Percentiles rank a stretch among this genome's conserved stretches.
Evolutionary conservation across 805 yeast genomes (phyloP).

Genomic region (Candida hungchunana): DNA sequence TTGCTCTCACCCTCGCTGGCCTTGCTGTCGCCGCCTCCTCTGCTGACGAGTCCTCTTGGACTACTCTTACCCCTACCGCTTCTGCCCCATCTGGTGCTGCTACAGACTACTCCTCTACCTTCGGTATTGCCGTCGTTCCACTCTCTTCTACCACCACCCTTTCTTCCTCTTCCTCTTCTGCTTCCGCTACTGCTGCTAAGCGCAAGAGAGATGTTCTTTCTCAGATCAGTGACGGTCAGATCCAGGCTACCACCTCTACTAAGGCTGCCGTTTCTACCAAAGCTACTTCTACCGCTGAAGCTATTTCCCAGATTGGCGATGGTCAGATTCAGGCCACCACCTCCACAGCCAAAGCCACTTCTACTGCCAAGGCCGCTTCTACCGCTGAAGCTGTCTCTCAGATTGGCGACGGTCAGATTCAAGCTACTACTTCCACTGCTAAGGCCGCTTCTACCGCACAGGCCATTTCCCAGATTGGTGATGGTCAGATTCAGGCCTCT

Average conservation of each 20-base stretch:
- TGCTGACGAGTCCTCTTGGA: constrained; percentile 42
- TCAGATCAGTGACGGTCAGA: constrained; percentile 14
- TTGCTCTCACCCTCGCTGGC: constrained; percentile 26
- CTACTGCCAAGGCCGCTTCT: constrained; percentile 24
- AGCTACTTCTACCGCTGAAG: constrained; percentile 3
- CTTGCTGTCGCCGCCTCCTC: constrained; percentile 43
- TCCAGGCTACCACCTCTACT: constrained; percentile 21
- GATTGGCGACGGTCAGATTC: constrained; percentile 30
- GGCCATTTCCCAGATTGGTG: constrained; percentile 24
- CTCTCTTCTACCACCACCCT: constrained; percentile 21
- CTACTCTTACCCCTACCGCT: constrained; percentile 38
- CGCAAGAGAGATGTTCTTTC: constrained; percentile 24
- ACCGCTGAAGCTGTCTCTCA: constrained; percentile 24
- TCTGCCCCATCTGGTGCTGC: constrained; percentile 33
- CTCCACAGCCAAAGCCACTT: constrained; percentile 2
- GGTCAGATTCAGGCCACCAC: constrained; percentile 8
- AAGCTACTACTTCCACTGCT: constrained; percentile 29
- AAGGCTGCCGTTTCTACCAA: constrained; percentile 26
- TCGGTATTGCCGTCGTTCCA: constrained; percentile 41
- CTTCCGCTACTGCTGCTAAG: constrained; percentile 30
- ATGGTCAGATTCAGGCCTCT: constrained; percentile 31
- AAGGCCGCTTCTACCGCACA: constrained; percentile 24
- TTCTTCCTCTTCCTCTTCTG: constrained; percentile 8
- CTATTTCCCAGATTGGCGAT: constrained; percentile 5
- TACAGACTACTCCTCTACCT: constrained; percentile 33